Base-by-base conservation (phyloP, 148 eudicot species). In the Fagopyrum tataricum region DNA sequence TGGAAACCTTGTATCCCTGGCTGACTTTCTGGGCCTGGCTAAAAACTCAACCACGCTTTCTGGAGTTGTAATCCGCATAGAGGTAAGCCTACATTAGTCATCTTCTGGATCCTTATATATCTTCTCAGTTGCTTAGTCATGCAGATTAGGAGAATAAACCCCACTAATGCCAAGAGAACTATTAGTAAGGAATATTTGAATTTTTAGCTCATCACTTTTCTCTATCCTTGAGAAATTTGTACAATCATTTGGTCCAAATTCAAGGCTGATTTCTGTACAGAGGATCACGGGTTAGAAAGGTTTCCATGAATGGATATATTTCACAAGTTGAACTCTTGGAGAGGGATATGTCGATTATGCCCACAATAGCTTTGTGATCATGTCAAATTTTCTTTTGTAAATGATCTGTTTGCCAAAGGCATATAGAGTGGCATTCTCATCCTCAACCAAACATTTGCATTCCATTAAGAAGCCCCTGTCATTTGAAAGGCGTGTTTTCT, bases 11-110 rank as follows among this genome's bases (percentile, higher is more conserved):
- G 47, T 88, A 74, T 73, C 85, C 20, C 74, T 95, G 69, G 62
- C 85, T 2, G 94, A 92, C 17, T 84, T 81, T 73, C 71, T 84
- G 67, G 75, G 69, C 71, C 70, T 81, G 8, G 81, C 84, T 14
- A 83, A 80, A 62, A 87, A 95, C 71, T 72, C 87, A 18, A 84
- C 85, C 78, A 84, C 94, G 14, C 78, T 92, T 68, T 87, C 96
- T 39, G 92, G 88, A 66, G 91, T 90, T 69, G 41, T 85, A 77
- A 87, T 95, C 81, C 82, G 81, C 76, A 84, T 95, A 76, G 96
- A 95, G 96, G 99, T 92, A 67, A 76, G 88, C 85, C 72, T 76
- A 64, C 41, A 42, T 52, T 37, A 1, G 58, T 1, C 75, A 26
- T 23, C 31, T 70, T 61, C 17, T 39, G 26, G 23, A 53, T 67